Evolutionary conservation across 2,329 filamentous ascomycete genomes (phyloP).

Genomic region (Apiospora phragmitis): DNA sequence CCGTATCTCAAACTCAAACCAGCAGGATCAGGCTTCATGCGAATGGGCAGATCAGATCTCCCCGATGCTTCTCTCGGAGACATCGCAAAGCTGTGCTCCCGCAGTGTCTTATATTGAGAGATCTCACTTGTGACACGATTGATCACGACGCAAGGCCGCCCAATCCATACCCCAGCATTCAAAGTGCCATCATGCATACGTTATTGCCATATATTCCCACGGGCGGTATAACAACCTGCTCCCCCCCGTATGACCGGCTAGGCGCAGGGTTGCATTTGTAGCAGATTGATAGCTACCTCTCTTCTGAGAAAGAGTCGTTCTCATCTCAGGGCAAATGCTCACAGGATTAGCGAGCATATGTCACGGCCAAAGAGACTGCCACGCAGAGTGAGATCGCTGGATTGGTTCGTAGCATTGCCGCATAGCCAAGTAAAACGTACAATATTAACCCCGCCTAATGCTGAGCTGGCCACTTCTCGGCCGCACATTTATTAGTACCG

Average conservation of each 20-base stretch:
- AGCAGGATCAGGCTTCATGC: neutral
- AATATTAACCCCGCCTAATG: neutral
- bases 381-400: neutral
- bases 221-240: neutral
- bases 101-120: slow-evolving; percentile 5
- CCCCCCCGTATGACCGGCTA: neutral
- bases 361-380: neutral
- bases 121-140: slow-evolving; percentile 3
- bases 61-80: neutral
- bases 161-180: neutral
- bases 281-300: neutral
- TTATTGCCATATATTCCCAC: slow-evolving; percentile 2
- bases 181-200: neutral
- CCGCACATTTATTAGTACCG: neutral
- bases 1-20: slow-evolving; percentile 1
- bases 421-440: neutral
- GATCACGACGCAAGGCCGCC: neutral
- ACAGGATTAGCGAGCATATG: neutral
- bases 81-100: neutral
- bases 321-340: neutral
- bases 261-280: neutral
- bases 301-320: neutral
- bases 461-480: neutral
- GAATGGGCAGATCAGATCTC: slow-evolving; percentile 6
- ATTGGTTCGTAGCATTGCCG: neutral